A percentile compares a stretch with the other conserved stretches of the same genome.
phyloP scores from a whole-genome alignment of 345 rosid genomes.

The Corchorus olitorius region DNA sequence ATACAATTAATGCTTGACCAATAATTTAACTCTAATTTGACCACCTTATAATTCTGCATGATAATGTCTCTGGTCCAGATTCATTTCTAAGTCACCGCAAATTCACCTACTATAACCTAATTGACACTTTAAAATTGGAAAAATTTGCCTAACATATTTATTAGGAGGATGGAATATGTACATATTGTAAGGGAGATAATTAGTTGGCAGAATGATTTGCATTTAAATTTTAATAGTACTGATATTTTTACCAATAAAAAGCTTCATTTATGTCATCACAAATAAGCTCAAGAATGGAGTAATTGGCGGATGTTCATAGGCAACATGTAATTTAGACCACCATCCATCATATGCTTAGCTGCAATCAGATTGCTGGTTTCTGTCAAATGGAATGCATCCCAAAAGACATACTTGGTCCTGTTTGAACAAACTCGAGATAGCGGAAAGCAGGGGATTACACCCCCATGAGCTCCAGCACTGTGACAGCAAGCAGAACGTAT shows the following conservation, averaged over 20 bases:
- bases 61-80: background rate
- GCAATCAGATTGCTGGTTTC: constrained; percentile 15
- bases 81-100: background rate
- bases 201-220: no score
- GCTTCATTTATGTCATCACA: background rate
- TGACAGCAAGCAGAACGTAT: constrained; percentile 20
- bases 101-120: constrained; percentile 1
- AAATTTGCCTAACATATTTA: background rate
- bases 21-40: no score
- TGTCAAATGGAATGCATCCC: constrained; percentile 25
- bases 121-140: background rate
- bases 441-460: constrained; percentile 11
- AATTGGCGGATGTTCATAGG: constrained; percentile 29
- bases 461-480: constrained; percentile 20
- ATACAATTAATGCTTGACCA: no score
- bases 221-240: background rate
- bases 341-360: constrained; percentile 22
- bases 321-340: constrained; percentile 18
- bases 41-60: no score
- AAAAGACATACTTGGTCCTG: constrained; percentile 18
- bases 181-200: background rate
- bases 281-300: background rate
- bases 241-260: no score
- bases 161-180: background rate
- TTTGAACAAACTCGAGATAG: background rate